These are phyloP conservation scores for Tubosaeta sp. DNA, from an alignment of 768 basidiomycete species.

Conservation along the genomic window DNA sequence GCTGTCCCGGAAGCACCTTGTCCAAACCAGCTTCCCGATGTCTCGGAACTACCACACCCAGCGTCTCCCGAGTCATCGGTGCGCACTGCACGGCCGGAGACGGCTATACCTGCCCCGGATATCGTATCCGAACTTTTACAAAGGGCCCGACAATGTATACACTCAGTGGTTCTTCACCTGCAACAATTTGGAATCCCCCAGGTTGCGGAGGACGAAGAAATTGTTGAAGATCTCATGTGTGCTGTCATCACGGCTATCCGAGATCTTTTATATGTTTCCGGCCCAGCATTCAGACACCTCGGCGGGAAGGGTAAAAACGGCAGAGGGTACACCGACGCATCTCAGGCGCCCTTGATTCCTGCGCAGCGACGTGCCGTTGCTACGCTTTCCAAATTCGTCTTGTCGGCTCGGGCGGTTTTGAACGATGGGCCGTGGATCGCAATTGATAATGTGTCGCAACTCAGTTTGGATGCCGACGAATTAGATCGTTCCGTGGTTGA, in stretches of 20 bases:
- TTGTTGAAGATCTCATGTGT: conserved; percentile 58
- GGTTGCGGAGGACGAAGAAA: conserved; percentile 47
- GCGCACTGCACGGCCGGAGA: conserved; percentile 39
- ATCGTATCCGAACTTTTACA: conserved; percentile 57
- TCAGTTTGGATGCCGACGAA: conserved; percentile 69
- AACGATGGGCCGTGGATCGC: conserved; percentile 33
- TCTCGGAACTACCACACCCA: not conserved
- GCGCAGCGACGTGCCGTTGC: conserved; percentile 81
- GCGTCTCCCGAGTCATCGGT: not conserved
- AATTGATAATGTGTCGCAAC: conserved; percentile 36
- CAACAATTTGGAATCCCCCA: conserved; percentile 45
- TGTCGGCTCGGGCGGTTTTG: conserved; percentile 79
- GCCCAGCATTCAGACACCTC: conserved; percentile 53
- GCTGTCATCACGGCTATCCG: conserved; percentile 61
- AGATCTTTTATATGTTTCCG: conserved; percentile 64
- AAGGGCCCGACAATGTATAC: conserved; percentile 52
- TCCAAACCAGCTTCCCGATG: not conserved
- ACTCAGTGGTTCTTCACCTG: conserved; percentile 56
- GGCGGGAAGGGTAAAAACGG: conserved; percentile 36
- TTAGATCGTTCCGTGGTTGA: conserved; percentile 64
- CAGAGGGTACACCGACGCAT: conserved; percentile 31
- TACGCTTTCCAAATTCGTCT: conserved; percentile 81
- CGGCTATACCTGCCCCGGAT: conserved; percentile 53
- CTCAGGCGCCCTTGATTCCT: conserved; percentile 61
- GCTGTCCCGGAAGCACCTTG: conserved; percentile 4